phyloP scores from a whole-genome alignment of 202 grass and related monocot species.

The Eragrostis tef region DNA sequence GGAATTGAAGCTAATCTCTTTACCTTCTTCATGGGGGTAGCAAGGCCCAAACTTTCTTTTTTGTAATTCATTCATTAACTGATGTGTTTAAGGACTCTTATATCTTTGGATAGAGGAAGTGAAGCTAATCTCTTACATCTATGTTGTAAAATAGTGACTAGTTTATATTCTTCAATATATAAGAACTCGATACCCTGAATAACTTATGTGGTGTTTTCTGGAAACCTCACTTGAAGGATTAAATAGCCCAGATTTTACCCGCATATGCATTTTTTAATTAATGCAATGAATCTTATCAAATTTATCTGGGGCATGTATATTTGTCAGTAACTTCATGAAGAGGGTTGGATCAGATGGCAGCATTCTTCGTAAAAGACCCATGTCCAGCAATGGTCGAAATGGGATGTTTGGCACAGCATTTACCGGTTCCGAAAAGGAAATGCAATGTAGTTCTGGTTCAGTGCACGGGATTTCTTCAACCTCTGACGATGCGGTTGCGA shows the following conservation, averaged over 20 bases:
- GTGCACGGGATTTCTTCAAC: conserved; percentile 41
- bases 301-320: conserved; percentile 30
- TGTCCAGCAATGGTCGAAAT: conserved; percentile 59
- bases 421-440: conserved; percentile 42
- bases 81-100: too few species aligned
- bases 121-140: background rate
- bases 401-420: conserved; percentile 51
- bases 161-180: conserved; percentile 40
- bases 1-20: background rate
- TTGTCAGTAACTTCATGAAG: conserved; percentile 80
- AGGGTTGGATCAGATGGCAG: conserved; percentile 85
- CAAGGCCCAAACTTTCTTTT: background rate
- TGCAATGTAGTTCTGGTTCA: conserved; percentile 46
- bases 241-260: conserved; percentile 23
- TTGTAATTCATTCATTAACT: conserved; percentile 2
- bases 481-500: conserved; percentile 23
- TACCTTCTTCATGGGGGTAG: conserved; percentile 13
- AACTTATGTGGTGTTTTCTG: conserved; percentile 2
- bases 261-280: conserved; percentile 26
- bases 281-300: conserved; percentile 35
- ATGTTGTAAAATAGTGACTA: conserved; percentile 1
- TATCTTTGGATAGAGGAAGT: too few species aligned
- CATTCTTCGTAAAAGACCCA: conserved; percentile 62
- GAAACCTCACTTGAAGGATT: conserved; percentile 7
- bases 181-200: background rate